Conservation (phyloP, 1,284 basidiomycete species). For the Marasmius oreades region DNA sequence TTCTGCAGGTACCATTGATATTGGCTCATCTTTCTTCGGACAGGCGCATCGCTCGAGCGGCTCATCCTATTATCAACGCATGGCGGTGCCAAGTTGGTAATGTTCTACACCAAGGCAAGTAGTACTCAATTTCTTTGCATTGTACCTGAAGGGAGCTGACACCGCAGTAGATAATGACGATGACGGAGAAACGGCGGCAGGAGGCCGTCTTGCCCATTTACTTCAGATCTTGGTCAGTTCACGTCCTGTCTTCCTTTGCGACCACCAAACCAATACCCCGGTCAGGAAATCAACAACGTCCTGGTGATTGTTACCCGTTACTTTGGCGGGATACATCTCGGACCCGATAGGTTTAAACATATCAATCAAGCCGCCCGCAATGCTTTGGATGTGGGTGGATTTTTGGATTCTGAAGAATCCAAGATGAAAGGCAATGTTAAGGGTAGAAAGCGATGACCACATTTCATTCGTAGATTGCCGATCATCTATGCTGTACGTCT, state of each 20-base stretch:
- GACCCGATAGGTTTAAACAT: slow-evolving; percentile 89
- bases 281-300: slow-evolving; percentile 79
- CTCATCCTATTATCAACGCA: slow-evolving; percentile 88
- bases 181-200: slow-evolving; percentile 89
- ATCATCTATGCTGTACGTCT: neutral
- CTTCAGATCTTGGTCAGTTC: slow-evolving; percentile 65
- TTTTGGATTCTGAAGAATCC: slow-evolving; percentile 45
- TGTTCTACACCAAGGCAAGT: slow-evolving; percentile 69
- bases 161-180: slow-evolving; percentile 79
- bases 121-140: neutral
- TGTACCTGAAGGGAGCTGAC: neutral
- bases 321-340: slow-evolving; percentile 79
- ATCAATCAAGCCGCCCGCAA: slow-evolving; percentile 89
- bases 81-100: slow-evolving; percentile 74
- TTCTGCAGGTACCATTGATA: slow-evolving; percentile 64
- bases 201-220: slow-evolving; percentile 81
- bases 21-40: slow-evolving; percentile 74
- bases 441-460: neutral
- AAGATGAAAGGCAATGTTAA: neutral
- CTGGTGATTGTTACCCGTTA: slow-evolving; percentile 82
- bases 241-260: neutral
- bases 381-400: slow-evolving; percentile 80
- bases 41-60: slow-evolving; percentile 69
- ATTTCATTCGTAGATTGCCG: neutral
- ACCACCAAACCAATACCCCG: neutral